Evolutionary conservation across 495 filamentous ascomycete species (phyloP).

Genomic region (Tuber brumale): DNA sequence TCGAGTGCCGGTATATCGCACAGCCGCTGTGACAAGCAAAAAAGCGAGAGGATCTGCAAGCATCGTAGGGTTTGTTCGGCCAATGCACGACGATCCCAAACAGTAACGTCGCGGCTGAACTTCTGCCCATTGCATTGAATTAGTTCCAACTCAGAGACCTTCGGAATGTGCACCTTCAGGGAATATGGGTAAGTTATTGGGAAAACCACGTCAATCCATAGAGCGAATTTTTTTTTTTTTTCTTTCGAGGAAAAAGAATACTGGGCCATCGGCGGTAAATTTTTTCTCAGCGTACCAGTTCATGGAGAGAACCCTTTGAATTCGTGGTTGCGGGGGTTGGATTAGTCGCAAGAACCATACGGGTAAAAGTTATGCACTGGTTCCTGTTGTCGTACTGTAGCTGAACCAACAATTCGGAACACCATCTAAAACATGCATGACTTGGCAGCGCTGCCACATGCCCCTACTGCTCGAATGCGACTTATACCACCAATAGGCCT

Average conservation of each 20-base stretch:
- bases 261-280: neutral
- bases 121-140: neutral
- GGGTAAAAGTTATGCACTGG: neutral
- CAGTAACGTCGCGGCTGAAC: neutral
- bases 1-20: neutral
- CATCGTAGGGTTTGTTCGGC: neutral
- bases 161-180: neutral
- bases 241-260: neutral
- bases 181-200: neutral
- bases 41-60: neutral
- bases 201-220: neutral
- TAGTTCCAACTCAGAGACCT: neutral
- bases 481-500: neutral
- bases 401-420: slow-evolving; percentile 5
- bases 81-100: neutral
- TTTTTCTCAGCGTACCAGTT: neutral
- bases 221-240: neutral
- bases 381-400: neutral
- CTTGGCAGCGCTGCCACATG: neutral
- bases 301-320: neutral
- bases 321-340: neutral
- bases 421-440: slow-evolving; percentile 5
- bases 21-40: neutral
- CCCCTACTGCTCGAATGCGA: neutral
- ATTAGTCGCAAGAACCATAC: neutral